These are phyloP conservation scores for Leishmania major DNA, from an alignment of 208 protist genomes.

Conservation along the genomic window DNA sequence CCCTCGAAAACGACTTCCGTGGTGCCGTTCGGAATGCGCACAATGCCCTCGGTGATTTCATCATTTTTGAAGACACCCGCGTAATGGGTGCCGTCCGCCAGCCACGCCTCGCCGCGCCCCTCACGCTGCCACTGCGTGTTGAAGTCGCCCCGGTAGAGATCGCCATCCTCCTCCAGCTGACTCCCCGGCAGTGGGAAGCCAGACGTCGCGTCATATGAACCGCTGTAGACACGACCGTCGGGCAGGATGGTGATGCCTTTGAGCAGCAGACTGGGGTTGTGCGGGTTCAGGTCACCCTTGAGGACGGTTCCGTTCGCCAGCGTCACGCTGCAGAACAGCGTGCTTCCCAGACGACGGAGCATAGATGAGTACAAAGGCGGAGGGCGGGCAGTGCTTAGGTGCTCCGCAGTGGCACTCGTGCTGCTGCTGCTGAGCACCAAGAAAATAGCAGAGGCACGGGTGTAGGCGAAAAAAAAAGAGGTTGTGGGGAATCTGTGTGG, in stretches of 20 bases:
- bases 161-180: constrained; percentile 89
- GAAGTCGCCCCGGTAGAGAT: constrained; percentile 87
- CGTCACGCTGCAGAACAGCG: constrained; percentile 40
- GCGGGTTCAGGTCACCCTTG: constrained; percentile 69
- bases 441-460: background rate
- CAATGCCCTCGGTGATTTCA: constrained; percentile 81
- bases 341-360: constrained; percentile 33
- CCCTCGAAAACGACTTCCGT: constrained; percentile 85
- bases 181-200: constrained; percentile 77
- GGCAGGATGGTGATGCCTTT: constrained; percentile 67
- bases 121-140: constrained; percentile 89
- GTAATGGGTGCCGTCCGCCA: constrained; percentile 88
- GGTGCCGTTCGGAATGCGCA: constrained; percentile 87
- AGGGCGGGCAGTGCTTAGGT: background rate
- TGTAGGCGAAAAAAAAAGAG: background rate
- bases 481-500: background rate
- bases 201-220: constrained; percentile 54
- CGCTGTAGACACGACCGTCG: constrained; percentile 82
- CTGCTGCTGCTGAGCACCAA: background rate
- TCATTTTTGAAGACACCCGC: constrained; percentile 76
- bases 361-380: constrained; percentile 1
- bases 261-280: constrained; percentile 45
- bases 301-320: constrained; percentile 76
- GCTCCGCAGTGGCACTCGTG: background rate
- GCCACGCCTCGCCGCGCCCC: constrained; percentile 83